Conservation (phyloP, 1,284 basidiomycete species). For the Ceratobasidium theobromae region DNA sequence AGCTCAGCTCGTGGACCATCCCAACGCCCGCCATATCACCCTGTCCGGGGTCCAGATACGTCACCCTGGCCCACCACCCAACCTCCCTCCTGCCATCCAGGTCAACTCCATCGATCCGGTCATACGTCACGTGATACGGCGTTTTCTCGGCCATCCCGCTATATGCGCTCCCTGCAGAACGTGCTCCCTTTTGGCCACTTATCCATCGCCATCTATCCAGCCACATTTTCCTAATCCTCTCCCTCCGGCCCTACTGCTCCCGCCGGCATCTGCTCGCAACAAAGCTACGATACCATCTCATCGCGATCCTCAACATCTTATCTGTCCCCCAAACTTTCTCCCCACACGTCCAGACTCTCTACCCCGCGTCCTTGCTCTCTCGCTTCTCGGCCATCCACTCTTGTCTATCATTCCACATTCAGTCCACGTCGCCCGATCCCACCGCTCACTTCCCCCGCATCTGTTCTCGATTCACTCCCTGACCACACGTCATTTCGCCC, state of each 20-base stretch:
- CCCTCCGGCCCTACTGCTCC: not conserved
- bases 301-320: not conserved
- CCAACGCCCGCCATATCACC: not conserved
- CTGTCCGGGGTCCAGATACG: conserved; percentile 7
- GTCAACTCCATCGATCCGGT: not conserved
- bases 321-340: conserved; percentile 26
- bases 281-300: not conserved
- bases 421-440: not conserved
- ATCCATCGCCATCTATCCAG: not conserved
- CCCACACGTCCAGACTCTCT: too few relatives aligned
- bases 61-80: not conserved
- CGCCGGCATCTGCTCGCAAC: too few relatives aligned
- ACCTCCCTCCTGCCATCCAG: not conserved
- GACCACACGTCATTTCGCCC: not conserved
- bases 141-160: not conserved
- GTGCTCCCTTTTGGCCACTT: not conserved
- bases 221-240: not conserved
- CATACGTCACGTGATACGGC: conserved; percentile 20
- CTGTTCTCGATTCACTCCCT: not conserved
- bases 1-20: conserved; percentile 2
- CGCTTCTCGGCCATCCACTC: too few relatives aligned
- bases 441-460: not conserved
- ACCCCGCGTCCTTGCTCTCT: too few relatives aligned
- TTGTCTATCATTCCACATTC: too few relatives aligned
- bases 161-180: conserved; percentile 18